Conservation (phyloP, 2,329 filamentous ascomycete genomes). For the Periglandula ipomoeae region DNA sequence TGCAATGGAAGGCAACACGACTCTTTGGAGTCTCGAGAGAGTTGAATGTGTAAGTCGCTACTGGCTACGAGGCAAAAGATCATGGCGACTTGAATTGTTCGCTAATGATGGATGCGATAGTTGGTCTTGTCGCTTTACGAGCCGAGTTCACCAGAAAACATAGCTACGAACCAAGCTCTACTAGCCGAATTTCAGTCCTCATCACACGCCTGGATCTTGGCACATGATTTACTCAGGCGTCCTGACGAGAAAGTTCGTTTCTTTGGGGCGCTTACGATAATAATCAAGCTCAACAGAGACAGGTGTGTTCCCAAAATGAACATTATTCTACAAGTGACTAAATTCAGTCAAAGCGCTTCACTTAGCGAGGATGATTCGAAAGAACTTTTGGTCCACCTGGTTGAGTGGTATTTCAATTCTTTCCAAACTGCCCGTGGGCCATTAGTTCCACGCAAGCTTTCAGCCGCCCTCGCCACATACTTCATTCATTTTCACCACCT, state of each 20-base stretch:
- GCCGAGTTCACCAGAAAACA: constrained; percentile 37
- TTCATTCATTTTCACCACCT: constrained; percentile 60
- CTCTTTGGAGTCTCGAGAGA: constrained; percentile 13
- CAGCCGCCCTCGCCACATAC: constrained; percentile 66
- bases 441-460: constrained; percentile 64
- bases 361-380: constrained; percentile 48
- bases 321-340: constrained; percentile 6
- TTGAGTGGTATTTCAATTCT: constrained; percentile 52
- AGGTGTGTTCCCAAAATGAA: constrained; percentile 40
- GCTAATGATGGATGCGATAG: constrained; percentile 17
- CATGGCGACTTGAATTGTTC: too few relatives aligned
- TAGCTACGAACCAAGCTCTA: constrained; percentile 55
- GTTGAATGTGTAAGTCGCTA: constrained; percentile 17
- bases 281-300: constrained; percentile 89
- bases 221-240: constrained; percentile 62
- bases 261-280: constrained; percentile 87
- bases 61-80: too few relatives aligned
- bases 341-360: constrained; percentile 27
- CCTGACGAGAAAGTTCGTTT: constrained; percentile 72
- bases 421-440: constrained; percentile 41
- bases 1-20: constrained; percentile 13
- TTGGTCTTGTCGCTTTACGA: constrained; percentile 46
- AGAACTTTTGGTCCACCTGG: constrained; percentile 50
- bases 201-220: constrained; percentile 75
- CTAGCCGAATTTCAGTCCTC: constrained; percentile 74